These are phyloP conservation scores for Limonium bicolor DNA, from an alignment of 148 eudicot genomes.

Conservation along the genomic window DNA sequence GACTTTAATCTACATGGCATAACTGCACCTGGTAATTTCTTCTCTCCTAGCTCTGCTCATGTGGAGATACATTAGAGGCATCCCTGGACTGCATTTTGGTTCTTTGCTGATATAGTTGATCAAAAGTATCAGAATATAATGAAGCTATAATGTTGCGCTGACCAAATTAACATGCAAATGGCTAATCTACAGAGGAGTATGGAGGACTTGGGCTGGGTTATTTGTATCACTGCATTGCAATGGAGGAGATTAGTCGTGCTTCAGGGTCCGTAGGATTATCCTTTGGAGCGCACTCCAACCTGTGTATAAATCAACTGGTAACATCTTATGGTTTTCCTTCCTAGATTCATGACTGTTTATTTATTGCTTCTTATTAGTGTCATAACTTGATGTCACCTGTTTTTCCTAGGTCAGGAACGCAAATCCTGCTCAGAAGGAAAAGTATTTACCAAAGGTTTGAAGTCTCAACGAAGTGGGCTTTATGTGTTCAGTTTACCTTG, in stretches of 20 bases:
- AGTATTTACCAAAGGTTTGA: conserved; percentile 81
- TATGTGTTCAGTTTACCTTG: too few species aligned
- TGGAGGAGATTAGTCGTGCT: conserved; percentile 98
- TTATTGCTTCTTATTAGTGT: too few species aligned
- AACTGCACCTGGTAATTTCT: conserved; percentile 72
- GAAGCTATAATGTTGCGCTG: too few species aligned
- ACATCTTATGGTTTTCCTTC: not conserved
- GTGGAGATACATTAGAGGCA: not conserved
- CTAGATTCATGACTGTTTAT: not conserved
- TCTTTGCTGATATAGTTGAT: too few species aligned
- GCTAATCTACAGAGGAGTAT: conserved; percentile 60
- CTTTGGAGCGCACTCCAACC: conserved; percentile 94
- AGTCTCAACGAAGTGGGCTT: not conserved
- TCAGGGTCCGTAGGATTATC: conserved; percentile 95
- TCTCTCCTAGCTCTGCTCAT: not conserved
- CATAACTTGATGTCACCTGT: too few species aligned
- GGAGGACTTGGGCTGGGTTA: conserved; percentile 99
- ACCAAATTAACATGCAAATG: too few species aligned
- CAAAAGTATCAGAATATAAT: too few species aligned
- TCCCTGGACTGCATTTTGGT: too few species aligned
- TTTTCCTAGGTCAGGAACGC: conserved; percentile 82
- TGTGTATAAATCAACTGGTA: conserved; percentile 96
- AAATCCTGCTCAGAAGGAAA: conserved; percentile 71
- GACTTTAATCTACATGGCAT: conserved; percentile 94
- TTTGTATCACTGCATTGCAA: conserved; percentile 91